These are phyloP conservation scores for Peronospora destructor DNA, from an alignment of 352 stramenopile genomes.

Conservation along the genomic window DNA sequence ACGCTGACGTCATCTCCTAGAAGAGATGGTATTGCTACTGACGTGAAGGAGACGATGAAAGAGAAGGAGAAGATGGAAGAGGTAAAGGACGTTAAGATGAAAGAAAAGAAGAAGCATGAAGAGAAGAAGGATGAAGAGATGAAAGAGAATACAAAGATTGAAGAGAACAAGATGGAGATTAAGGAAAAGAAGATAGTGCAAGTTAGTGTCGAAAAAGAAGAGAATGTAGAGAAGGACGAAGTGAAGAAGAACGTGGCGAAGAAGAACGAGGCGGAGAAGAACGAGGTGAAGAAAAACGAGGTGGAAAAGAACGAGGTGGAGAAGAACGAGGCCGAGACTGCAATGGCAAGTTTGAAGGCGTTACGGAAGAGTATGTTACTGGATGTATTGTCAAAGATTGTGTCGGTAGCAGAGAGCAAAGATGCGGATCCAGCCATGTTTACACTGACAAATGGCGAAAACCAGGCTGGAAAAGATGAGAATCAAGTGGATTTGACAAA, in stretches of 20 bases:
- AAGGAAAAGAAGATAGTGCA: too few species aligned
- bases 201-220: too few species aligned
- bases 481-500: constrained; percentile 45
- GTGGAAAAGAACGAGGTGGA: constrained; percentile 10
- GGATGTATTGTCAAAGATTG: constrained; percentile 79
- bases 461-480: neutral
- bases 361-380: too few species aligned
- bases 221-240: constrained; percentile 1
- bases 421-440: constrained; percentile 56
- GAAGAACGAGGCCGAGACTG: too few species aligned
- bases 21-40: constrained; percentile 7
- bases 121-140: constrained; percentile 5
- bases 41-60: too few species aligned
- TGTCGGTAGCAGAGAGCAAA: constrained; percentile 70
- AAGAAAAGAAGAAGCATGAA: neutral
- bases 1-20: constrained; percentile 19
- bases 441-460: constrained; percentile 12
- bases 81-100: too few species aligned
- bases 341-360: too few species aligned
- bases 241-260: constrained; percentile 1
- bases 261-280: constrained; percentile 3
- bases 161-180: too few species aligned
- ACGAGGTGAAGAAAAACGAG: constrained; percentile 6
- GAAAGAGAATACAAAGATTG: neutral
- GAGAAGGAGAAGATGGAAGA: constrained; percentile 1